phyloP scores from a whole-genome alignment of 2,329 filamentous ascomycete genomes.

The Septoria petroselini region DNA sequence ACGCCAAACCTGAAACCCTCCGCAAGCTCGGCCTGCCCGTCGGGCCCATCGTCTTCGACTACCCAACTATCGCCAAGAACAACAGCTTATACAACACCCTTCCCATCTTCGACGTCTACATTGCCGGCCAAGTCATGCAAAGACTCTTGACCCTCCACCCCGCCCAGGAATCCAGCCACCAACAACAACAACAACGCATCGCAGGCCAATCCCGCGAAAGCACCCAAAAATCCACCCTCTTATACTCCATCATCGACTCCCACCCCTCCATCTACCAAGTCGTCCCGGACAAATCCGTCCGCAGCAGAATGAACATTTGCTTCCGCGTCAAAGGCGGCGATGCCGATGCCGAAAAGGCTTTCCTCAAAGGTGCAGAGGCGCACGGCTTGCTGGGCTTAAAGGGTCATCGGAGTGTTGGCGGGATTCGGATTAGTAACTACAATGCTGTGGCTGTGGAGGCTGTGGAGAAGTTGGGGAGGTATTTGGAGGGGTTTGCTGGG shows the following conservation, averaged over 20 bases:
- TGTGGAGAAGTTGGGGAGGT: slow-evolving; percentile 66
- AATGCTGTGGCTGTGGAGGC: slow-evolving; percentile 79
- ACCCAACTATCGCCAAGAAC: slow-evolving; percentile 83
- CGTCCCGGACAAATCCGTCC: slow-evolving; percentile 69
- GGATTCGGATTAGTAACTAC: slow-evolving; percentile 84
- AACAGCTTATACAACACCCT: slow-evolving; percentile 95
- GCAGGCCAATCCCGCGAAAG: slow-evolving; percentile 72
- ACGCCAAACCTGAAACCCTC: slow-evolving; percentile 67
- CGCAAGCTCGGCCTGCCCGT: slow-evolving; percentile 73
- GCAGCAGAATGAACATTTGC: slow-evolving; percentile 93
- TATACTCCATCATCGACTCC: slow-evolving; percentile 75
- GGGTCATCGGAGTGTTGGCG: slow-evolving; percentile 82
- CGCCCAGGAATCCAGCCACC: slow-evolving; percentile 15
- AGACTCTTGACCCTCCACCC: slow-evolving; percentile 62
- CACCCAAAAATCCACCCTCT: slow-evolving; percentile 68
- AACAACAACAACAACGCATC: slow-evolving; percentile 65
- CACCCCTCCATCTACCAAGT: slow-evolving; percentile 71
- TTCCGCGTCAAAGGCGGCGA: slow-evolving; percentile 42
- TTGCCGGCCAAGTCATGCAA: slow-evolving; percentile 84
- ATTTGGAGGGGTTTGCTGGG: slow-evolving; percentile 59
- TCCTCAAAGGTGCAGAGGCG: slow-evolving; percentile 69
- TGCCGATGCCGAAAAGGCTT: slow-evolving; percentile 70
- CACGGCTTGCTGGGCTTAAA: slow-evolving; percentile 74
- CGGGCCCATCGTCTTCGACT: slow-evolving; percentile 75
- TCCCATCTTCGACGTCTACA: slow-evolving; percentile 89